Base-by-base conservation (phyloP, 2,329 filamentous ascomycete species). In the Byssochlamys sp. region DNA sequence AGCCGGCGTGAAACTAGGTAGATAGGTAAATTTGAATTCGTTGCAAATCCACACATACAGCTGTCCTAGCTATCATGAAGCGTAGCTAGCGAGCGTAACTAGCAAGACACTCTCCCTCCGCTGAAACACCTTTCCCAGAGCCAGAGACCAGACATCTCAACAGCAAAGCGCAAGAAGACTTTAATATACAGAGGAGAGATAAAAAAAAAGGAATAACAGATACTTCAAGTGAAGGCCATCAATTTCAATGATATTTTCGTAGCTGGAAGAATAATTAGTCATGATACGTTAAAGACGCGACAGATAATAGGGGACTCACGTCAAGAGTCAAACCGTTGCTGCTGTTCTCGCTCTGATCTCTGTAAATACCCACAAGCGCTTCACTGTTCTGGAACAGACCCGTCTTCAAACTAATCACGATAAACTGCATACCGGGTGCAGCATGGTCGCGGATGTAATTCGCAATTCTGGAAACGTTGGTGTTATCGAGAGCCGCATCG, bases 371-470 rank as follows among this genome's bases (percentile, higher is more conserved):
- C 3, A 99, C 91, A 66, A 99, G 74, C 60, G 91, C 95, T 80
- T 99, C 91, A 69, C 90, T 96, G 73, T 95, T 89, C 75, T 99
- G 91, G 77, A 97, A 99, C 57, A 99, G 79, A 1, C 91, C 91
- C 0, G 91, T 89, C 81, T 99, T 99, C 71, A 99, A 81, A 76
- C 86, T 91, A 73, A 99, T 99, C 64, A 99, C 94, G 60, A 99
- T 95, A 66, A 99, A 99, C 73, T 99, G 94, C 91, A 97, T 97
- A 12, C 95, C 95, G 1, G 94, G 94, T 0, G 90, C 90, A 0
- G 91, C 89, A 74, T 99, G 91, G 68, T 95, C 90, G 39, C 88
- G 84, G 61, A 99, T 95, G 69, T 99, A 99, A 73, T 94, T 94
- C 63, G 92, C 94, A 73, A 99, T 91, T 71, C 95, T 91, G 65